Percentiles rank a stretch among this genome's conserved stretches.
Evolutionary conservation across 306 rosid species (phyloP).

Genomic region (Psophocarpus tetragonolobus): DNA sequence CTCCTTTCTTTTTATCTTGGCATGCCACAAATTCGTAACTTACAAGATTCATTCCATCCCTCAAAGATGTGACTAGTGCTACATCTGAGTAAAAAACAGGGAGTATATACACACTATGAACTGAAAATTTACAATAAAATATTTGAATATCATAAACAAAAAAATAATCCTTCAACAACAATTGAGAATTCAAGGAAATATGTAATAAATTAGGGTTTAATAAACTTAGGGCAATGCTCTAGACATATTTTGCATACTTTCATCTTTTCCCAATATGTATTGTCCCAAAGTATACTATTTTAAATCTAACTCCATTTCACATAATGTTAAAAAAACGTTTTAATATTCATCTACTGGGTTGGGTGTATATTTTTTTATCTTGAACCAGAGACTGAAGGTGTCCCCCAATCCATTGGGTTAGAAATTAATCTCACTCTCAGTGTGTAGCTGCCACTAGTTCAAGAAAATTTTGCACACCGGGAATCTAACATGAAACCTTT

Average conservation of each 20-base stretch:
- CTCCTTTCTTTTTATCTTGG: slow-evolving; percentile 83
- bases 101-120: slow-evolving; percentile 11
- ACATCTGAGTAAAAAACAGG: slow-evolving; percentile 54
- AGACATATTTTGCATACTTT: neutral
- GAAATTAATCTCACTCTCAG: no score
- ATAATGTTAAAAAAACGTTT: neutral
- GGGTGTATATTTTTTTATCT: no score
- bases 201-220: neutral
- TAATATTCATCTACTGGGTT: neutral
- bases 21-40: slow-evolving; percentile 92
- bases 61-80: slow-evolving; percentile 79
- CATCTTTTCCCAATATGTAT: slow-evolving; percentile 4
- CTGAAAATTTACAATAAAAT: slow-evolving; percentile 5
- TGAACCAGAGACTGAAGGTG: no score
- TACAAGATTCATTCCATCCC: slow-evolving; percentile 95
- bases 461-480: no score
- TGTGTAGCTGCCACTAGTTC: no score
- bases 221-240: slow-evolving; percentile 7
- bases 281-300: slow-evolving; percentile 4
- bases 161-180: neutral
- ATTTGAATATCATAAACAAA: slow-evolving; percentile 13
- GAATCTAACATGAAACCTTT: no score
- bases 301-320: neutral
- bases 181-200: slow-evolving; percentile 24
- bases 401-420: no score